Base-by-base conservation (phyloP, 2,329 filamentous ascomycete species). In the Orbilia javanica region DNA sequence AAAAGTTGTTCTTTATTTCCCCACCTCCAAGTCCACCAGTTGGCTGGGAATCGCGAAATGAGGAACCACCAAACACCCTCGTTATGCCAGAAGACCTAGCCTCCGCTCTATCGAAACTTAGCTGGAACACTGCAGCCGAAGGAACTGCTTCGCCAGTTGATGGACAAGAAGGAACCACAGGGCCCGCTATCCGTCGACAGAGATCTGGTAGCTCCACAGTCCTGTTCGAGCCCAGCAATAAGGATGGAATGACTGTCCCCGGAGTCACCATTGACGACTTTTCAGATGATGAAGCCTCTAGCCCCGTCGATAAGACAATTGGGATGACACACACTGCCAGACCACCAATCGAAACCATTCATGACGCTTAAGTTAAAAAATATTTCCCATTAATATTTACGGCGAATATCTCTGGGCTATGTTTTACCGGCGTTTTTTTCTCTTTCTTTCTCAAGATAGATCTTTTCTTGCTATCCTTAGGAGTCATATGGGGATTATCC, bases 71-170 rank as follows among this genome's bases (percentile, higher is more conserved):
- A 72, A 92, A 92, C 83, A 91, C 90, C 84, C 86, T 88, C 82
- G 89, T 92, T 27, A 89, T 92, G 82, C 89, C 90, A 48, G 89
- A 92, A 74, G 90, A 92, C 82, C 86, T 92, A 27, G 90, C 90
- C 18, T 88, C 90, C 65, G 90, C 90, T 0, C 85, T 92, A 50
- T 88, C 89, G 11, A 89, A 88, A 84, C 84, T 92, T 79, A 81
- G 64, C 76, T 79, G 42, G 80, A 81, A 66, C 60, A 81, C 55
- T 31, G 72, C 36, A 34, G 63, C 8, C n/a, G 57, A n/a, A 18
- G 44, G 42, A 22, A 25, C 63, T 42, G 25, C 46, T 20, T 80
- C 69, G 13, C 76, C 79, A 83, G 22, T 86, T 84, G 11, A 87
- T 87, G 22, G 82, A 29, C 85, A 86, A 77, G 84, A 81, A 53